phyloP scores from a whole-genome alignment of 352 stramenopile genomes.

The Phytophthora citricola region DNA sequence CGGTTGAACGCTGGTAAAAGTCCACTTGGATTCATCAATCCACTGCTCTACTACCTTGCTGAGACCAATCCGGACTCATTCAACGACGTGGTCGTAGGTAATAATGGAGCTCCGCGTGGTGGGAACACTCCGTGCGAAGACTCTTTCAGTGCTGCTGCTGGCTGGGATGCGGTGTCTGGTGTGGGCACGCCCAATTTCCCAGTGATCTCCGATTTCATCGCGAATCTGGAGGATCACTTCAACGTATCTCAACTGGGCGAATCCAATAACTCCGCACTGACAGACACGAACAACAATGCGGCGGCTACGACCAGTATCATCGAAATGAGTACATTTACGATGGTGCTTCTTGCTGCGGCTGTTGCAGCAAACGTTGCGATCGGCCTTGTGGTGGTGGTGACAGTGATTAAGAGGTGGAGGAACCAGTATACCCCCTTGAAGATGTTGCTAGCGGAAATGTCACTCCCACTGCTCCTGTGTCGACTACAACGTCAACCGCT shows the following conservation, averaged over 20 bases:
- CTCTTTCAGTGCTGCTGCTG: constrained; percentile 81
- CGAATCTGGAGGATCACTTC: constrained; percentile 57
- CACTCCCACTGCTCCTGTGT: constrained; percentile 21
- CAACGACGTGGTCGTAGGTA: constrained; percentile 87
- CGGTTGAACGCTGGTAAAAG: constrained; percentile 81
- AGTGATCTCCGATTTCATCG: constrained; percentile 65
- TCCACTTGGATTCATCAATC: constrained; percentile 89
- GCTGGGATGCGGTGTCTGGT: constrained; percentile 91
- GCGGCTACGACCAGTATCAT: constrained; percentile 7
- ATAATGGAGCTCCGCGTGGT: constrained; percentile 75
- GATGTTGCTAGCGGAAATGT: constrained; percentile 15
- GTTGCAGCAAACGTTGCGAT: constrained; percentile 44
- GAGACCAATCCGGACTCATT: constrained; percentile 68
- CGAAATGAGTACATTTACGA: constrained; percentile 45
- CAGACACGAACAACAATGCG: constrained; percentile 18
- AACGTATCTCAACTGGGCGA: constrained; percentile 40
- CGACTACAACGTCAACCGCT: constrained; percentile 16
- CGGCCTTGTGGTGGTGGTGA: constrained; percentile 43
- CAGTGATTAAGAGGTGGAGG: constrained; percentile 55
- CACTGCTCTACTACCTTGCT: constrained; percentile 82
- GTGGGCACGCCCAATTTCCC: constrained; percentile 88
- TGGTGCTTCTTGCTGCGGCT: constrained; percentile 40
- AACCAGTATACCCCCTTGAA: constrained; percentile 66
- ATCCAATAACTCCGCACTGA: constrained; percentile 11
- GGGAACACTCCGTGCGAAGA: constrained; percentile 57